phyloP scores from a whole-genome alignment of 192 early-diverging fungal species.

The Phycomyces blakesleeanus region DNA sequence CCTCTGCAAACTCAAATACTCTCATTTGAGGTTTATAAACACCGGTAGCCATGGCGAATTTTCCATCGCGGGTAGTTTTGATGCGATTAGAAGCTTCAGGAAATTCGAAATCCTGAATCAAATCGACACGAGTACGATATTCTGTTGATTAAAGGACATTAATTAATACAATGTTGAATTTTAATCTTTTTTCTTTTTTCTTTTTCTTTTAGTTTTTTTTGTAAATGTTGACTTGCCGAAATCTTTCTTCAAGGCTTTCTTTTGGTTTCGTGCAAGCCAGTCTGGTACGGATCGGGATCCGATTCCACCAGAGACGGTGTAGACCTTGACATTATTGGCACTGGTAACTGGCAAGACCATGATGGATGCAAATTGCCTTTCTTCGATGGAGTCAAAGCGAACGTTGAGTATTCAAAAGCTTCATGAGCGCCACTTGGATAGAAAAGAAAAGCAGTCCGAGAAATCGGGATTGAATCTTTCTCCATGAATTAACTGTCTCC shows the following conservation, averaged over 20 bases:
- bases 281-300: conserved; percentile 85
- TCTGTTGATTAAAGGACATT: conserved; percentile 46
- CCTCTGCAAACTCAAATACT: conserved; percentile 86
- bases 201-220: too few relatives aligned
- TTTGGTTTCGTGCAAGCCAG: conserved; percentile 87
- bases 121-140: conserved; percentile 86
- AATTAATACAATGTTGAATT: not conserved
- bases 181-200: not conserved
- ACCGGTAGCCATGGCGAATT: conserved; percentile 88
- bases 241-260: conserved; percentile 86
- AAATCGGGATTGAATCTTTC: not conserved
- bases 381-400: not conserved
- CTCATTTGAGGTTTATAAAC: conserved; percentile 98
- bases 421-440: not conserved
- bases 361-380: conserved; percentile 5
- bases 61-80: conserved; percentile 80
- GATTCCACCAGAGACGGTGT: conserved; percentile 72
- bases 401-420: not conserved
- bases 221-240: conserved; percentile 46
- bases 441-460: conserved; percentile 4
- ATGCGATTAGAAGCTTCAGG: conserved; percentile 88
- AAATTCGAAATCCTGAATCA: conserved; percentile 98
- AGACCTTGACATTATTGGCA: conserved; percentile 94
- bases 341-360: conserved; percentile 82
- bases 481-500: not conserved